Base-by-base conservation (phyloP, 768 basidiomycete species). In the Suillus occidentalis region DNA sequence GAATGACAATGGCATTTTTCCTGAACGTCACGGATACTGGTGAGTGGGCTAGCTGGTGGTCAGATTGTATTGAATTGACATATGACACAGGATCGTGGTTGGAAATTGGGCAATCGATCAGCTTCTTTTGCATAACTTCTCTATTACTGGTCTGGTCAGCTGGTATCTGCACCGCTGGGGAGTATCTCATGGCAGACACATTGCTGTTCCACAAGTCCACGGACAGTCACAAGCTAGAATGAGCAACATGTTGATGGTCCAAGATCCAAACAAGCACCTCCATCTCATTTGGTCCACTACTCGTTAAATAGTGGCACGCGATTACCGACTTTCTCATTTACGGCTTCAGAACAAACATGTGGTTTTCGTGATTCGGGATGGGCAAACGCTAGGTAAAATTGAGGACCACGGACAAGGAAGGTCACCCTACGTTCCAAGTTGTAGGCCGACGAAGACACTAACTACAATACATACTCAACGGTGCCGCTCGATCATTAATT, bases 101-200 rank as follows among this genome's bases (percentile, higher is more conserved):
- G 64, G 91, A 95, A 72, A 95, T 94, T 61, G 93, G 94, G 7
- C 90, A 92, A 71, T 89, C 91, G 0, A 94, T 95, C 73, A 92
- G 85, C 59, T 94, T 94, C 78, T 95, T 94, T 77, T 89, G 89
- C 69, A 92, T 95, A 66, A 87, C 91, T 1, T 93, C 91, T 1
- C 76, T 94, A 43, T 78, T 95, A 62, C 80, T 92, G 47, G 80
- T 92, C 5, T 94, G 91, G 87, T 89, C 90, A 1, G 90, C 89
- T 34, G 91, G 87, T 1, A 86, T 95, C 25, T 90, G 90, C 66
- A 85, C 85, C 0, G 78, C 83, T 5, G 93, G 93, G 45, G 92
- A 93, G 73, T 81, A 84, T 70, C 75, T 94, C 52, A 87, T 93
- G 85, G 78, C 79, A 14, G 73, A 73, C 34, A 70, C 71, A 6